Conservation (phyloP, 768 basidiomycete genomes). For the Mrakia blollopis region DNA sequence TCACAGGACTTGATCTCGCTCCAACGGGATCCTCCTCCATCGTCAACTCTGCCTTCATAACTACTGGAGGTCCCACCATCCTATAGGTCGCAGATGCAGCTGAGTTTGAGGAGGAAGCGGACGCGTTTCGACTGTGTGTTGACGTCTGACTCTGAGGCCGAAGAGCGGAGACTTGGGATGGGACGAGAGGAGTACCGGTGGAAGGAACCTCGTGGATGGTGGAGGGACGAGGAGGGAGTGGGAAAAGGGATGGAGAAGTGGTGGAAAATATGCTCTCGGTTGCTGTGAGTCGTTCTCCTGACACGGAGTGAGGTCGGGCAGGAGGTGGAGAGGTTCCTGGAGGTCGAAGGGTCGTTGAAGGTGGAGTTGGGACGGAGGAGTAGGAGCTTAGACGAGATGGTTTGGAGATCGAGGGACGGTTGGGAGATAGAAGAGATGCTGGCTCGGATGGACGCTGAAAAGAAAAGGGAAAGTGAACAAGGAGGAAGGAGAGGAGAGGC, state of each 20-base stretch:
- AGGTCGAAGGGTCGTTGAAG: not conserved
- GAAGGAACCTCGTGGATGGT: not conserved
- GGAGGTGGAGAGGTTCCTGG: not conserved
- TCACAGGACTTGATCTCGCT: not conserved
- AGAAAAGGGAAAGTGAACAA: not conserved
- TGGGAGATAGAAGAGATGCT: not conserved
- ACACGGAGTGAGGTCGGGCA: slow-evolving; percentile 3
- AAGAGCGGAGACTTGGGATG: not conserved
- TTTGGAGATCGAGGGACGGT: not conserved
- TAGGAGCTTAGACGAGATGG: not conserved
- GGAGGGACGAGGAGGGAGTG: not conserved
- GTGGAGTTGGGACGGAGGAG: slow-evolving; percentile 3
- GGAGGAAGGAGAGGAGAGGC: not conserved
- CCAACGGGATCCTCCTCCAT: slow-evolving; percentile 17
- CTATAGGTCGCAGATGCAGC: not conserved
- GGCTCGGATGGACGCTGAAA: not conserved
- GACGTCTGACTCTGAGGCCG: not conserved
- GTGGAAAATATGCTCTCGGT: not conserved
- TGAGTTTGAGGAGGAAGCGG: not conserved
- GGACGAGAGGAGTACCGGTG: not conserved
- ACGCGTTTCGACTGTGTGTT: not conserved
- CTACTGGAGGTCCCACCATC: not conserved
- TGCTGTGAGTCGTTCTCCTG: not conserved
- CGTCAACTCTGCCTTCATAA: slow-evolving; percentile 12
- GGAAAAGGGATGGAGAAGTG: not conserved